Conservation (phyloP, 768 basidiomycete genomes). For the Nevesoporus exiguus region DNA sequence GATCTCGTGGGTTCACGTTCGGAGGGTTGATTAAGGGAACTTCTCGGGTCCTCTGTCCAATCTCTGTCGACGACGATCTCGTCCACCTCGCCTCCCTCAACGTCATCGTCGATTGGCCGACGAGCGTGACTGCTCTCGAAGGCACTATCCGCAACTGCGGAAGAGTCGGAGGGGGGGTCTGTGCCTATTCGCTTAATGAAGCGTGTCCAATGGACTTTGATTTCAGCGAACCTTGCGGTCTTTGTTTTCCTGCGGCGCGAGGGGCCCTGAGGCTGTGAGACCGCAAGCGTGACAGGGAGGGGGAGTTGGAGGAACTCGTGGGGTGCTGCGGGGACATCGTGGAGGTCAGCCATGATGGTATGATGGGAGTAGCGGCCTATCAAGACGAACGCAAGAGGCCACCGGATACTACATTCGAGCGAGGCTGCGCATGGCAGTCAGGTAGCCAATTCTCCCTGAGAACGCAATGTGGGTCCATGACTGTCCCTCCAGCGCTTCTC, state of each 20-base stretch:
- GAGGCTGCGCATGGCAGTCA: conserved; percentile 8
- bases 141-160: conserved; percentile 47
- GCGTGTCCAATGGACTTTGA: conserved; percentile 46
- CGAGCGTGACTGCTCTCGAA: conserved; percentile 37
- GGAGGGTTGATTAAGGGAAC: conserved; percentile 51
- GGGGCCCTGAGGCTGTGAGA: conserved; percentile 13
- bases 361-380: not conserved
- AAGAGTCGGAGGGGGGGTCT: conserved; percentile 56
- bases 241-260: conserved; percentile 32
- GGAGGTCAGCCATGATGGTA: conserved; percentile 5
- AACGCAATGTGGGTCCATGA: conserved; percentile 9
- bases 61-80: conserved; percentile 73
- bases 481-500: not conserved
- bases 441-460: not conserved
- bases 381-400: not conserved
- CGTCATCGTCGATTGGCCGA: conserved; percentile 30
- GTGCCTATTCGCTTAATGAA: conserved; percentile 55
- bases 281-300: conserved; percentile 39
- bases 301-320: conserved; percentile 34
- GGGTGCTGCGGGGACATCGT: not conserved
- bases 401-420: conserved; percentile 1
- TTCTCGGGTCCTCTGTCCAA: conserved; percentile 61
- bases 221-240: conserved; percentile 37
- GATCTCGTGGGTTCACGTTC: conserved; percentile 49
- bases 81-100: conserved; percentile 47